phyloP scores from a whole-genome alignment of 2,329 filamentous ascomycete species.

The Fusarium udum region DNA sequence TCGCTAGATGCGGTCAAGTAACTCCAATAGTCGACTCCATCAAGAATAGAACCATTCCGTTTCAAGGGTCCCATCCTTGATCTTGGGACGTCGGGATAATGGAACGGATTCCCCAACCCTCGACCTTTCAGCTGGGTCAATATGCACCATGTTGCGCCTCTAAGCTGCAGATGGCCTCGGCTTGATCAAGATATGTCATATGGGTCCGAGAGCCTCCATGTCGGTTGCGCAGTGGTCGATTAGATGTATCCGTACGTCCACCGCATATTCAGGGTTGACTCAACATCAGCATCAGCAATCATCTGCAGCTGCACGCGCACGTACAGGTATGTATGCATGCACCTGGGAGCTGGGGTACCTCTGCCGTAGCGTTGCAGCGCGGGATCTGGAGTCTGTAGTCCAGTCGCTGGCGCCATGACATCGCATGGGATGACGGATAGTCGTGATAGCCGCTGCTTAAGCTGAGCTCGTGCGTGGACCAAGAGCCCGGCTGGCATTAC shows the following conservation, averaged over 20 bases:
- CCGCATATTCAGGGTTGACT: slow-evolving; percentile 19
- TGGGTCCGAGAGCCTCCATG: slow-evolving; percentile 24
- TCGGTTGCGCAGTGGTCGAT: slow-evolving; percentile 28
- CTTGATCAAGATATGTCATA: slow-evolving; percentile 32
- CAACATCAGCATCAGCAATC: slow-evolving; percentile 10
- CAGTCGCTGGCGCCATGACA: background rate
- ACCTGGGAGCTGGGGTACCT: slow-evolving; percentile 13
- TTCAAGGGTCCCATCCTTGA: slow-evolving; percentile 22
- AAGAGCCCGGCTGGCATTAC: slow-evolving; percentile 12
- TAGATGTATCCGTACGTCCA: slow-evolving; percentile 1
- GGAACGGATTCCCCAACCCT: slow-evolving; percentile 22
- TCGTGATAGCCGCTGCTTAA: slow-evolving; percentile 2
- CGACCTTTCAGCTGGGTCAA: slow-evolving; percentile 36
- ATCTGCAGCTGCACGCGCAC: slow-evolving; percentile 7
- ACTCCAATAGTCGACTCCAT: background rate
- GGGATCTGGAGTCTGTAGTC: slow-evolving; percentile 24
- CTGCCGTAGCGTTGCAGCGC: slow-evolving; percentile 15
- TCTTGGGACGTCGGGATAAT: slow-evolving; percentile 6
- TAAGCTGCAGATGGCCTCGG: slow-evolving; percentile 32
- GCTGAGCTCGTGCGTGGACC: background rate
- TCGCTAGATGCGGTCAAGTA: slow-evolving; percentile 8
- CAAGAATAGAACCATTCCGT: background rate
- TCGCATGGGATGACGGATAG: background rate
- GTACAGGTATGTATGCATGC: background rate
- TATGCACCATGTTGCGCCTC: slow-evolving; percentile 31